Evolutionary conservation across 306 rosid species (phyloP).

Genomic region (Arachis hypogaea): DNA sequence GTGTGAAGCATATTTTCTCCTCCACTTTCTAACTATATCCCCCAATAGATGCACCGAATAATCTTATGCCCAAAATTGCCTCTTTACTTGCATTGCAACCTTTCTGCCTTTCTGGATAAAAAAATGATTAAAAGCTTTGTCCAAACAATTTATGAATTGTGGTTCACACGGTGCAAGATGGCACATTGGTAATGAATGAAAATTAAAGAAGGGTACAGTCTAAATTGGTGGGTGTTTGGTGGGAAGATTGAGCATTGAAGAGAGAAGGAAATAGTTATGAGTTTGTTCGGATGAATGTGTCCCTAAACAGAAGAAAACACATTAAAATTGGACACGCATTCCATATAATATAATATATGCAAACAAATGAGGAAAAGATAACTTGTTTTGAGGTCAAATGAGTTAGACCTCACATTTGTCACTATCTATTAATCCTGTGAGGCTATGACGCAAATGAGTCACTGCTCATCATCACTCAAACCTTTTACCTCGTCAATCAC

Average conservation of each 20-base stretch:
- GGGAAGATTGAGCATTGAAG: conserved; percentile 45
- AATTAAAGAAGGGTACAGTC: background rate
- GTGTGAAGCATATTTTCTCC: conserved; percentile 37
- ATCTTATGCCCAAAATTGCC: conserved; percentile 30
- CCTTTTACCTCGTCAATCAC: background rate
- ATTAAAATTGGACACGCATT: conserved; percentile 29
- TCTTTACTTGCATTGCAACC: conserved; percentile 11
- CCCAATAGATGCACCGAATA: background rate
- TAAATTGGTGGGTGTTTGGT: conserved; percentile 44
- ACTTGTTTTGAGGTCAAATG: conserved; percentile 24
- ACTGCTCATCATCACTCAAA: background rate
- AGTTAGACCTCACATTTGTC: background rate
- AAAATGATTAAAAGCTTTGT: background rate
- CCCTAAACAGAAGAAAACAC: background rate
- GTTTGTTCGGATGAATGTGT: conserved; percentile 43
- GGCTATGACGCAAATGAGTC: background rate
- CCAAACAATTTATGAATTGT: conserved; percentile 12
- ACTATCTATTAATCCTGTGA: background rate
- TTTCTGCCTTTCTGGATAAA: no score
- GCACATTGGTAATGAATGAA: conserved; percentile 25
- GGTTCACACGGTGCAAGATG: conserved; percentile 25
- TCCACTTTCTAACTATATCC: conserved; percentile 26
- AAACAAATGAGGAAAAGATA: background rate
- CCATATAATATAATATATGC: background rate
- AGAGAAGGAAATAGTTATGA: conserved; percentile 10